Evolutionary conservation across 169 alveolate species (phyloP).

Genomic region (Eimeria maxima): DNA sequence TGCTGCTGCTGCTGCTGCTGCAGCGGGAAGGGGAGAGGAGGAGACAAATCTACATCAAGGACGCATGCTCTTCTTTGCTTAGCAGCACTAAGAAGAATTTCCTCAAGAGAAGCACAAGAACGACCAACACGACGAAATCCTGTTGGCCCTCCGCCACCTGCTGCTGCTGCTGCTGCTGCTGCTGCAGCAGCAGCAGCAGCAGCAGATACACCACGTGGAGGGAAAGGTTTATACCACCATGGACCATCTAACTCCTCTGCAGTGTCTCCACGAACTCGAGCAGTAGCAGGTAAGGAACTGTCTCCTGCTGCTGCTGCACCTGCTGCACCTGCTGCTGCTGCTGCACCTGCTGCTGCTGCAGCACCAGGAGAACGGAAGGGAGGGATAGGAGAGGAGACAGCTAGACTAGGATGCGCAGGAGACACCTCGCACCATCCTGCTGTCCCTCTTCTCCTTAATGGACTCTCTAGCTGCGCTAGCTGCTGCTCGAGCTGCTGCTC

Average conservation of each 20-base stretch:
- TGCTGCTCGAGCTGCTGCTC: not conserved
- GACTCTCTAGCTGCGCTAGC: slow-evolving; percentile 14
- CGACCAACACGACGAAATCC: slow-evolving; percentile 25
- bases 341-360: slow-evolving; percentile 42
- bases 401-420: not conserved
- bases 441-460: slow-evolving; percentile 11
- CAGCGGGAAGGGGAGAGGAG: not conserved
- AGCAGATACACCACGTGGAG: not conserved
- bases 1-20: slow-evolving; percentile 74
- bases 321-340: not conserved
- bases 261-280: not conserved
- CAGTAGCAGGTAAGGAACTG: not conserved
- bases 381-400: slow-evolving; percentile 27
- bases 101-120: slow-evolving; percentile 36
- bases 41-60: not conserved
- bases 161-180: too few species aligned
- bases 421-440: slow-evolving; percentile 26
- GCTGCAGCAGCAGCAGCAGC: too few species aligned
- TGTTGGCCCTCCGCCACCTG: not conserved
- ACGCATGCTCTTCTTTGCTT: slow-evolving; percentile 39
- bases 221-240: slow-evolving; percentile 13
- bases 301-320: slow-evolving; percentile 44
- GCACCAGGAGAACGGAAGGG: not conserved
- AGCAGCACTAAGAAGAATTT: slow-evolving; percentile 24
- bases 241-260: slow-evolving; percentile 20